Percentiles rank a stretch among this genome's conserved stretches.
phyloP scores from a whole-genome alignment of 2,329 filamentous ascomycete species.

The Alternaria alternata region DNA sequence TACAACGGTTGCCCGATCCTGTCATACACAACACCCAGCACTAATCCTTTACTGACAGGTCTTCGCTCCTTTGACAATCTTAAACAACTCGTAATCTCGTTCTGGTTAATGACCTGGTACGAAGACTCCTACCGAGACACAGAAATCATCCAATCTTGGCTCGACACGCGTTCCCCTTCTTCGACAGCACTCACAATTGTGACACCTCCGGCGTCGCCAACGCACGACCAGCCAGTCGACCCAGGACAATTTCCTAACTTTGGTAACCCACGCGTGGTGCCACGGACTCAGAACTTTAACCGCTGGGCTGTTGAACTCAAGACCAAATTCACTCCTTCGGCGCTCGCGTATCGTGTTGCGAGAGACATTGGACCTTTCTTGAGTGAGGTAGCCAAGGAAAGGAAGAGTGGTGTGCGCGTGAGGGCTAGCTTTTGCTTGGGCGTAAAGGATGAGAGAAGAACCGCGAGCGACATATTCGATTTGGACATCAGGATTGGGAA shows the following conservation, averaged over 20 bases:
- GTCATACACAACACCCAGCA: slow-evolving; percentile 50
- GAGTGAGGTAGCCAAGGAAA: slow-evolving; percentile 51
- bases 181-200: slow-evolving; percentile 51
- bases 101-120: slow-evolving; percentile 54
- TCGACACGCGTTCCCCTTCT: slow-evolving; percentile 49
- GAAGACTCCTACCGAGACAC: slow-evolving; percentile 51
- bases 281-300: slow-evolving; percentile 39
- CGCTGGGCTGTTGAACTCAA: slow-evolving; percentile 54
- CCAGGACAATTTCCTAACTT: slow-evolving; percentile 39
- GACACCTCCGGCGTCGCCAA: slow-evolving; percentile 39
- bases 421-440: slow-evolving; percentile 57
- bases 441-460: slow-evolving; percentile 27
- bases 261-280: slow-evolving; percentile 20
- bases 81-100: slow-evolving; percentile 51
- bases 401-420: slow-evolving; percentile 54
- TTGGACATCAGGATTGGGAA: slow-evolving; percentile 54
- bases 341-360: slow-evolving; percentile 53
- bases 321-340: slow-evolving; percentile 51
- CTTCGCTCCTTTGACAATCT: slow-evolving; percentile 56
- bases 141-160: slow-evolving; percentile 57
- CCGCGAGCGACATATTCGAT: slow-evolving; percentile 55
- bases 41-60: slow-evolving; percentile 48
- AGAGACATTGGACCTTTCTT: slow-evolving; percentile 52
- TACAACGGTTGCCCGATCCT: slow-evolving; percentile 56
- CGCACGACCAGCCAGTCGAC: slow-evolving; percentile 32